Base-by-base conservation (phyloP, 768 basidiomycete genomes). In the Obba rivulosa region DNA sequence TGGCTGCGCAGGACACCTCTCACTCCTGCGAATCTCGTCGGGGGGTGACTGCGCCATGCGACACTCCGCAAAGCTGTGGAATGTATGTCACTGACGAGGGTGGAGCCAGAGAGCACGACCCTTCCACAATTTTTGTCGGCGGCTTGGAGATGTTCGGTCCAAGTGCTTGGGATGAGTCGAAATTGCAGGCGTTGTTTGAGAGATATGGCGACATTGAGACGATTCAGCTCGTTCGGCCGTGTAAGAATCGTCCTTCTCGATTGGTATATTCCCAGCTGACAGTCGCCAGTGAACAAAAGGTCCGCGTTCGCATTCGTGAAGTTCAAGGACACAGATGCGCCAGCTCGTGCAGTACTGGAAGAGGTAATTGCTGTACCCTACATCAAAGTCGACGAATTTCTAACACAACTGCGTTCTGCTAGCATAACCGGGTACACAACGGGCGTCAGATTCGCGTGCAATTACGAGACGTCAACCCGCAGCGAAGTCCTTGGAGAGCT, bases 251-350 rank as follows among this genome's bases (percentile, higher is more conserved):
- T 45, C n/a, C 24, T 34, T 50, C n/a, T 21, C 48, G n/a, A 31
- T 34, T 14, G 40, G 25, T n/a, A 41, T 20, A 24, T 20, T 36
- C 10, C 42, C 14, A 38, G 14, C 25, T 45, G n/a, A 28, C 4
- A n/a, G 13, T 34, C 34, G 50, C 39, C 48, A 89, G 86, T 68
- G 28, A 80, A 78, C 54, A 78, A 79, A 39, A 75, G 73, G 53
- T 73, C 80, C n/a, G 86, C 80, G 2, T 91, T 88, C 60, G 88
- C 88, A 2, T 89, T 91, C 57, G 77, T 91, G 49, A 84, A 76
- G 60, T 91, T 83, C 60, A 70, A 77, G 51, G 78, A 80, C 48
- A 71, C 72, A 2, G 79, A 83, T 8, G 71, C 79, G 25, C 78
- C 87, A n/a, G 71, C 75, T n/a, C 76, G 73, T 48, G 88, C 88